phyloP scores from a whole-genome alignment of 139 green algal species.

The Bryopsis sp. region DNA sequence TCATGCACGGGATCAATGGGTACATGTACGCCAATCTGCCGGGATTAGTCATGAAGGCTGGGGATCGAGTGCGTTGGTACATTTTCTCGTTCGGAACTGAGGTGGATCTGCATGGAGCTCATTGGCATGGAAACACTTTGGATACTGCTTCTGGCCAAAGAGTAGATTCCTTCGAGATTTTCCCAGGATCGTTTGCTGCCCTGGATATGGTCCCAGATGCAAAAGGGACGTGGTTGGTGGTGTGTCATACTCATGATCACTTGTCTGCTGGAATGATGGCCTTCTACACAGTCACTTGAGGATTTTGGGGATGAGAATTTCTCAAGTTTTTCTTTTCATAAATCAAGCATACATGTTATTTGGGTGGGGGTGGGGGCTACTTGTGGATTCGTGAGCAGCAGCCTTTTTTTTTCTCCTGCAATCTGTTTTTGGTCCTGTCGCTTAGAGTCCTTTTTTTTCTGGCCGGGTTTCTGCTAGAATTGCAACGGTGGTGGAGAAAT shows the following conservation, averaged over 20 bases:
- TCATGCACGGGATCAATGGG: slow-evolving; percentile 27
- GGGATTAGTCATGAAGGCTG: not conserved
- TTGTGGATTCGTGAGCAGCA: no score
- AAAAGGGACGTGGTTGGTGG: slow-evolving; percentile 21
- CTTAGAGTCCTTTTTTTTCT: no score
- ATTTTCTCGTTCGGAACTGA: slow-evolving; percentile 23
- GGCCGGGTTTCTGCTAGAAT: no score
- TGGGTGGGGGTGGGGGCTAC: no score
- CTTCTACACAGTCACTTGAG: slow-evolving; percentile 16
- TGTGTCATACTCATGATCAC: slow-evolving; percentile 26
- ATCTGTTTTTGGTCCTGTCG: no score
- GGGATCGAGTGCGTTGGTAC: slow-evolving; percentile 24
- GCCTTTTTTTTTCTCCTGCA: no score
- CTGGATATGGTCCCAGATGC: slow-evolving; percentile 20
- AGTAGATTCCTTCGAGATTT: not conserved
- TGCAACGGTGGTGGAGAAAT: no score
- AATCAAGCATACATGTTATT: no score
- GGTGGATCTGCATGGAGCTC: slow-evolving; percentile 19
- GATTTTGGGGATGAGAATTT: no score
- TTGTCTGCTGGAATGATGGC: slow-evolving; percentile 17
- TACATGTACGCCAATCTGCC: slow-evolving; percentile 22
- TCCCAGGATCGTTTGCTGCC: not conserved
- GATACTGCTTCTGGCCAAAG: not conserved
- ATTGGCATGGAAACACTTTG: not conserved
- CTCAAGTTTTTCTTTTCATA: no score